phyloP scores from a whole-genome alignment of 108 stramenopile species.

The Chaetoceros muelleri region DNA sequence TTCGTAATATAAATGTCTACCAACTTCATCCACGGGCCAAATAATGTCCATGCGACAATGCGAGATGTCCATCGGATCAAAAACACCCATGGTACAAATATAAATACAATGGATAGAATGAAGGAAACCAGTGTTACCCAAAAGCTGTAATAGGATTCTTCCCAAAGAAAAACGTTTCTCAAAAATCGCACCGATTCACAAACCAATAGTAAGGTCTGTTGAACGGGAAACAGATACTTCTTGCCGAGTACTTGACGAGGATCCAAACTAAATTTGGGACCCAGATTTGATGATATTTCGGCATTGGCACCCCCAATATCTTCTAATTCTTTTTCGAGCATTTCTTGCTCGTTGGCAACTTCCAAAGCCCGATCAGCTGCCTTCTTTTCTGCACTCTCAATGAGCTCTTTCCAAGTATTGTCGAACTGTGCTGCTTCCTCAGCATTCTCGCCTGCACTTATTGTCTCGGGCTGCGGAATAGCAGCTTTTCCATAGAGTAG shows the following conservation, averaged over 20 bases:
- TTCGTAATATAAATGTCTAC: slow-evolving; percentile 42
- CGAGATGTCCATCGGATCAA: slow-evolving; percentile 47
- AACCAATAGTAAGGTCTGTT: slow-evolving; percentile 35
- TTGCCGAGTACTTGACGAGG: slow-evolving; percentile 9
- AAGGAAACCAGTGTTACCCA: slow-evolving; percentile 46
- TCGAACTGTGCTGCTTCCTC: slow-evolving; percentile 17
- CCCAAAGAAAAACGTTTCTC: slow-evolving; percentile 64
- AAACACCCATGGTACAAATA: slow-evolving; percentile 63
- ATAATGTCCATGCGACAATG: slow-evolving; percentile 44
- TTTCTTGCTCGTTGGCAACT: slow-evolving; percentile 17
- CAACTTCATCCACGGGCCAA: slow-evolving; percentile 80
- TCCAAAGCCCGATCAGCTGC: slow-evolving; percentile 24
- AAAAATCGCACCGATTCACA: slow-evolving; percentile 36
- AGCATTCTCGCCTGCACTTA: slow-evolving; percentile 33
- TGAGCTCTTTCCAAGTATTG: slow-evolving; percentile 32
- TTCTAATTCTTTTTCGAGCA: slow-evolving; percentile 38
- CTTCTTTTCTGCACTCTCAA: slow-evolving; percentile 33
- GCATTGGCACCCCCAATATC: slow-evolving; percentile 37
- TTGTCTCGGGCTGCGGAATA: slow-evolving; percentile 16
- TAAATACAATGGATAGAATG: slow-evolving; percentile 29
- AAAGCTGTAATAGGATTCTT: slow-evolving; percentile 60
- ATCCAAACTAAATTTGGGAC: slow-evolving; percentile 8
- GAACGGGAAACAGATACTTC: slow-evolving; percentile 41
- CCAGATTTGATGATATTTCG: slow-evolving; percentile 43
- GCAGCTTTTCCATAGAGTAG: slow-evolving; percentile 27